These are phyloP conservation scores for Claviceps arundinis DNA, from an alignment of 2,329 filamentous ascomycete genomes.

Conservation along the genomic window DNA sequence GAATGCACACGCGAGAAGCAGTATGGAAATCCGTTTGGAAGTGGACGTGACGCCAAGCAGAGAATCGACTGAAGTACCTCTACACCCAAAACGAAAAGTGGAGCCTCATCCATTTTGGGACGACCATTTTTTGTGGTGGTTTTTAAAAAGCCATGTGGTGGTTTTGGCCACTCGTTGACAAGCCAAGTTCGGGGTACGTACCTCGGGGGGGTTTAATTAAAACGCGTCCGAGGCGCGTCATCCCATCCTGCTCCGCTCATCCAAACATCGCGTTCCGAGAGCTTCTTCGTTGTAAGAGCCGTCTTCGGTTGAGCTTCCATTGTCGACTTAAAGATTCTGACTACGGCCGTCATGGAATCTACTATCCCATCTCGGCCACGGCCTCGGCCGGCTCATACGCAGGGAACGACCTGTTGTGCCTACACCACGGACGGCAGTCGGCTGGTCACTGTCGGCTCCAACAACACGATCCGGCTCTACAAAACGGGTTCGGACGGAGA, in stretches of 20 bases:
- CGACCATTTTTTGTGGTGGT: too few relatives aligned
- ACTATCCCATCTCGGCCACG: constrained; percentile 33
- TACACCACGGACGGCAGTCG: constrained; percentile 83
- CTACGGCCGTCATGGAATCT: constrained; percentile 17
- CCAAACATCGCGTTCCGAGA: not conserved
- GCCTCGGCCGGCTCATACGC: constrained; percentile 62
- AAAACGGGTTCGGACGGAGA: constrained; percentile 85
- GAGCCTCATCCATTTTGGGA: too few relatives aligned
- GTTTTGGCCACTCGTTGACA: too few relatives aligned
- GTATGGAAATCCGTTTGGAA: too few relatives aligned
- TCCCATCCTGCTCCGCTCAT: not conserved
- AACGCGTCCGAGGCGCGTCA: constrained; percentile 30
- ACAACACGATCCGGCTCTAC: constrained; percentile 88
- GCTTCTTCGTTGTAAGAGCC: not conserved
- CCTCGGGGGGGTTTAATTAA: constrained; percentile 6
- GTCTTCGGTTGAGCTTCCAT: not conserved
- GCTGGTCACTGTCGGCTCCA: constrained; percentile 82
- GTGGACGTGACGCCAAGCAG: too few relatives aligned
- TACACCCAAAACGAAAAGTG: too few relatives aligned
- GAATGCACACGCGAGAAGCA: too few relatives aligned
- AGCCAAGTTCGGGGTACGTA: not conserved
- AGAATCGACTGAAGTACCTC: too few relatives aligned
- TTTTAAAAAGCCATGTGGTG: too few relatives aligned
- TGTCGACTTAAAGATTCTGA: not conserved
- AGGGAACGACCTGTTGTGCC: constrained; percentile 72